These are phyloP conservation scores for Phallus indusiatus DNA, from an alignment of 768 basidiomycete genomes.

Conservation along the genomic window DNA sequence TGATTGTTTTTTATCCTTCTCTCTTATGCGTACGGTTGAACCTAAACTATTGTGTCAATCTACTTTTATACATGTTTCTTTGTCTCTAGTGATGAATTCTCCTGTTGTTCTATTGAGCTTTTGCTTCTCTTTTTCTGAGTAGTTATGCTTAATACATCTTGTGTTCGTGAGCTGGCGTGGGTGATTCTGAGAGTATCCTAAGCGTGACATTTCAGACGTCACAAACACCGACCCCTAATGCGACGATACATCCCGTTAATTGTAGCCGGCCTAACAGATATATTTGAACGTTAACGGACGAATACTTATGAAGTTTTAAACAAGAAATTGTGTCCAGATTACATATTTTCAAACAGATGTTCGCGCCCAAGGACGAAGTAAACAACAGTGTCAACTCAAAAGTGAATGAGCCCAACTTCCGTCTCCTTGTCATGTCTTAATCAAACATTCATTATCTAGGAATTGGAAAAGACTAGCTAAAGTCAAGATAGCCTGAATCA, in stretches of 20 bases:
- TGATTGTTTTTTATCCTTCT: no score
- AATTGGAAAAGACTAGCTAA: background rate
- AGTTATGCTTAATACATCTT: no score
- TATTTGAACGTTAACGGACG: background rate
- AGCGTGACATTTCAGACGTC: no score
- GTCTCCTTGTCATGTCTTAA: background rate
- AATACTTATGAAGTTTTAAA: conserved; percentile 3
- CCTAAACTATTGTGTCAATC: no score
- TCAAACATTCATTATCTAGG: background rate
- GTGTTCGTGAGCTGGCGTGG: no score
- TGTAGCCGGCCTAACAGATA: conserved; percentile 52
- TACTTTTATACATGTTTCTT: no score
- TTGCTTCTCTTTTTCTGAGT: no score
- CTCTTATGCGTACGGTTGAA: no score
- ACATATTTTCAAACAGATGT: conserved; percentile 53
- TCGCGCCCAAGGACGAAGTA: conserved; percentile 15
- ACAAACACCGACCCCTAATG: no score
- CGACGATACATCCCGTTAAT: conserved; percentile 41
- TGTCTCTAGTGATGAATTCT: no score
- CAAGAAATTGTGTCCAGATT: conserved; percentile 53
- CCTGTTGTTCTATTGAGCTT: no score
- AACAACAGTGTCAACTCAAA: background rate
- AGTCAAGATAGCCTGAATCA: background rate
- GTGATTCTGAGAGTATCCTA: no score
- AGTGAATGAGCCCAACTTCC: background rate